Base-by-base conservation (phyloP, 2,329 filamentous ascomycete genomes). In the Colletotrichum plurivorum region DNA sequence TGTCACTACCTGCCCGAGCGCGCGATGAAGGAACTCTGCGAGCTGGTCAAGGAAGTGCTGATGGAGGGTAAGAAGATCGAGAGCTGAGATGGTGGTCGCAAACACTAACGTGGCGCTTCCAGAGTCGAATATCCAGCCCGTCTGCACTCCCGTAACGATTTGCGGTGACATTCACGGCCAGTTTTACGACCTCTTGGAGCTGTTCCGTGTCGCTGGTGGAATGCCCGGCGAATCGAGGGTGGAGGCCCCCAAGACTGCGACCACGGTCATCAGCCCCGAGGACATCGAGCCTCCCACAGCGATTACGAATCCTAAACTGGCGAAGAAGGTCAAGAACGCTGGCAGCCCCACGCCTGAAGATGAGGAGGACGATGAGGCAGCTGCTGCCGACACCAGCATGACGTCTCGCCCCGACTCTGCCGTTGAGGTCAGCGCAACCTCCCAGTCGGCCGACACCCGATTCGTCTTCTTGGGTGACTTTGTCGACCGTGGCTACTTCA, bases 121-220 rank as follows among this genome's bases (percentile, higher is more conserved):
- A 97, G 96, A 99, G 84, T 98, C 95, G 73, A 99, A 99, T 80
- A 98, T 99, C 69, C 96, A 98, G 80, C 96, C 96, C n/a, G 95
- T 99, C 20, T 90, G 93, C 62, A 97, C 96, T 0, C 96, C 96
- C 7, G 96, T 99, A 71, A 99, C 96, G 5, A 93, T 99, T 72
- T 98, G 96, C 78, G 96, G 96, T 78, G 96, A 99, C 79, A 98
- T 99, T 71, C 96, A 99, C 82, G 96, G 96, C 75, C 96, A 99
- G 83, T 98, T 98, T 81, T 98, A 99, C 83, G 96, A 99, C 80
- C 87, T 99, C 10, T 90, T 98, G 71, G 96, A 99, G 84, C 90
- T 99, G 57, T 99, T 99, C 83, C 92, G 95, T 62, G 95, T 99
- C 48, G 94, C 95, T 54, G 96, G 96, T 70, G 96, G 96, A 73